Evolutionary conservation across 257 asterid species (phyloP), one percentile per base, ranked within the genome.

Genomic region (Solanum sejunctum): DNA sequence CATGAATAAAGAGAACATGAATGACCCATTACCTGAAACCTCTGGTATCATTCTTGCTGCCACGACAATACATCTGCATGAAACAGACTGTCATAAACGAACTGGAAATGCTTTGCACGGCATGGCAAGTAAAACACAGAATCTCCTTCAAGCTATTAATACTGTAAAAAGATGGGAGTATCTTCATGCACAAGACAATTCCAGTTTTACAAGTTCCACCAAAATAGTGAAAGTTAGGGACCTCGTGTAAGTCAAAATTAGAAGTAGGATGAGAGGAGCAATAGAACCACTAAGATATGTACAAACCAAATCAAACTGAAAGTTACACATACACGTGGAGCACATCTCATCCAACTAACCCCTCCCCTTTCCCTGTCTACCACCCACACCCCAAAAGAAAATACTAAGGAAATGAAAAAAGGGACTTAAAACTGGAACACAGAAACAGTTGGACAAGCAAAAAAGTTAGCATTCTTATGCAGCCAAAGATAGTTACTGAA

Each of bases 31-130:
- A 95, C 99, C 99, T 97, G 84, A 93, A 97, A 71, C 97, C 99
- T 73, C 98, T 91, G 52, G 98, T 97, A 57, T 93, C 98, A 52
- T 93, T 95, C 88, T 87, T 91, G 94, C 99, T 97, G 73, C 98
- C 99, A 84, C 95, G 98, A 90, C 99, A 97, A 91, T 95, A 94
- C 91, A 95, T 92, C 98, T 94, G 90, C 87, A 89, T 10, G 47
- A 78, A 78, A 28, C 23, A 52, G 28, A 52, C 39, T 16, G 17
- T 78, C 83, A 78, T 77, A 77, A 77, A 77, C 1, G 0, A 26
- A 26, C 26, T 1, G n/a, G 47, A 77, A 51, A 77, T 51, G 81
- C 82, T 78, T 78, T 28, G 49, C 28, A 78, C 3, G 2, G 3
- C 82, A 78, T 17, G 54, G 28, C 11, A 47, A 73, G 83, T 17